Conservation (phyloP, 2,329 filamentous ascomycete genomes). For the Aspergillus sp. region DNA sequence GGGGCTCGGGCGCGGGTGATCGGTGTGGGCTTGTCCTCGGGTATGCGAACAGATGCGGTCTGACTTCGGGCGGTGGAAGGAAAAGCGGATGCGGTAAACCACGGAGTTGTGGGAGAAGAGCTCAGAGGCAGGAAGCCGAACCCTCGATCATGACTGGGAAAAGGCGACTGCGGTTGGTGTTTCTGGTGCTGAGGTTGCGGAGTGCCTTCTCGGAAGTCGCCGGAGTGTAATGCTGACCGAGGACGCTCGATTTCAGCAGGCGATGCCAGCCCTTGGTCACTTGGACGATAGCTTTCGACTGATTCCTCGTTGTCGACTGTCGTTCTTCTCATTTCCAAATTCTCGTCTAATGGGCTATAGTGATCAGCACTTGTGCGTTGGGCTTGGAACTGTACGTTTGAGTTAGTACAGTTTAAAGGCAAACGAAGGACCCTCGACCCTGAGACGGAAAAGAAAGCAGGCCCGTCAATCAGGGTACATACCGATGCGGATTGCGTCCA, state of each 20-base stretch:
- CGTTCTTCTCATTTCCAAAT: conserved; percentile 16
- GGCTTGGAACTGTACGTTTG: conserved; percentile 10
- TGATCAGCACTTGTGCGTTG: conserved; percentile 11
- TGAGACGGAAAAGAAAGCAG: not conserved
- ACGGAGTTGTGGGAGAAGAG: conserved; percentile 58
- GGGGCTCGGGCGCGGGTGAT: conserved; percentile 50
- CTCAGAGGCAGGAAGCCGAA: conserved; percentile 23
- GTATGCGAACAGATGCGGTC: conserved; percentile 15
- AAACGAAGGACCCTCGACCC: too few species aligned
- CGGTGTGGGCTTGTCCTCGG: conserved; percentile 12
- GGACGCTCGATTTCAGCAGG: conserved; percentile 74
- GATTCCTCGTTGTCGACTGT: conserved; percentile 14
- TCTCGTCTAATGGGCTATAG: conserved; percentile 23
- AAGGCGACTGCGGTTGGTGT: conserved; percentile 22
- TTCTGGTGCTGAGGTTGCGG: conserved; percentile 22
- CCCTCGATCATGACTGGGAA: conserved; percentile 15
- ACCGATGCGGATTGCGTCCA: conserved; percentile 69
- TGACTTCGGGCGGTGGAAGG: conserved; percentile 15
- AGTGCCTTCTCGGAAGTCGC: conserved; percentile 57
- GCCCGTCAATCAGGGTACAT: conserved; percentile 20
- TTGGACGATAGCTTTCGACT: conserved; percentile 25
- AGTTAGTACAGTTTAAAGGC: conserved; percentile 5
- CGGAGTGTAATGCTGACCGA: conserved; percentile 67
- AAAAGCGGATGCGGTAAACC: conserved; percentile 44
- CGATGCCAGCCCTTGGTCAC: conserved; percentile 48